Conservation (phyloP, 2,329 filamentous ascomycete species). For the Alternaria gaisen region DNA sequence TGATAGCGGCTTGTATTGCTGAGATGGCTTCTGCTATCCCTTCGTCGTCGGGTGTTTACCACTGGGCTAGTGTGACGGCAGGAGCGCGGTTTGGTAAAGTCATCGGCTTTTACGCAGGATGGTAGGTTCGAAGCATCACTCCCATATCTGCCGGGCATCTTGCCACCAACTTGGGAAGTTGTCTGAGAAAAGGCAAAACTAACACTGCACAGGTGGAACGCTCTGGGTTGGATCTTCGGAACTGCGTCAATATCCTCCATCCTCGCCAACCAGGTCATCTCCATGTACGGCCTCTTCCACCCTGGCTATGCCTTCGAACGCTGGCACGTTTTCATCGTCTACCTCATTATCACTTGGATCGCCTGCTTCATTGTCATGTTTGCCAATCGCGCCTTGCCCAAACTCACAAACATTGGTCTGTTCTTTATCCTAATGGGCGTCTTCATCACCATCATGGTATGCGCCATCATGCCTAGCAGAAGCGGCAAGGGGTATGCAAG, state of each 20-base stretch:
- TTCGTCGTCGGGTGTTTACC: slow-evolving; percentile 58
- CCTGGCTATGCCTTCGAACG: slow-evolving; percentile 55
- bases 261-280: slow-evolving; percentile 56
- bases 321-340: slow-evolving; percentile 63
- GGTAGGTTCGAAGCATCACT: slow-evolving; percentile 34
- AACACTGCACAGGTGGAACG: slow-evolving; percentile 56
- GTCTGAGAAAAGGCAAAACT: neutral
- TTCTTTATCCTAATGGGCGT: slow-evolving; percentile 63
- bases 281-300: slow-evolving; percentile 61
- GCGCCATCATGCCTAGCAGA: slow-evolving; percentile 62
- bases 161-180: neutral
- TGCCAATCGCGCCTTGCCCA: slow-evolving; percentile 62
- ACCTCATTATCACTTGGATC: slow-evolving; percentile 59
- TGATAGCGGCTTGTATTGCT: slow-evolving; percentile 61
- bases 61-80: slow-evolving; percentile 62
- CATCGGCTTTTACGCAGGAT: slow-evolving; percentile 61
- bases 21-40: slow-evolving; percentile 59
- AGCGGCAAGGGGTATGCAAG: slow-evolving; percentile 55
- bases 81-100: slow-evolving; percentile 57
- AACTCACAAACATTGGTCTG: slow-evolving; percentile 64
- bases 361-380: slow-evolving; percentile 61
- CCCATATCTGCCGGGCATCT: neutral
- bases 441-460: slow-evolving; percentile 64
- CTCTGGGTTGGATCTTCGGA: slow-evolving; percentile 60
- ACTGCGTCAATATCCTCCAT: slow-evolving; percentile 55